Percentiles rank a stretch among this genome's conserved stretches.
phyloP scores from a whole-genome alignment of 257 asterid species.

The Fraxinus excelsior region DNA sequence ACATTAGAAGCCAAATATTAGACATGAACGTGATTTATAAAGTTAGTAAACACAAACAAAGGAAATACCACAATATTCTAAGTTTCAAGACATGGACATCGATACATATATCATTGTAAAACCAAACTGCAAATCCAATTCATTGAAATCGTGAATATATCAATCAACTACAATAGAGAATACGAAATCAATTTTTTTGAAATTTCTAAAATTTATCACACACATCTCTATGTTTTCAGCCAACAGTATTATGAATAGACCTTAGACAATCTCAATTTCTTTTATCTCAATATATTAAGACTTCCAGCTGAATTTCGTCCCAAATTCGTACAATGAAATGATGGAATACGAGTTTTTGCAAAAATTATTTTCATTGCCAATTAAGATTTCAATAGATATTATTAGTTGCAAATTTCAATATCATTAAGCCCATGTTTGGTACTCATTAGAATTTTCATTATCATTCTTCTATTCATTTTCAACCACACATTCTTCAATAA shows the following conservation, averaged over 20 bases:
- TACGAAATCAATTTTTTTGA: background rate
- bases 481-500: too few species aligned
- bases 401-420: background rate
- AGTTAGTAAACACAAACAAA: background rate
- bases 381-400: background rate
- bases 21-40: background rate
- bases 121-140: background rate
- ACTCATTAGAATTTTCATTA: too few species aligned
- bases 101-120: background rate
- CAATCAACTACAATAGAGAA: background rate
- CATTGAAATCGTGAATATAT: background rate
- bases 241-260: background rate
- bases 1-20: background rate
- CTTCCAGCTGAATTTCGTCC: background rate
- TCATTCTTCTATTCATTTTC: too few species aligned
- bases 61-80: background rate
- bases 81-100: background rate
- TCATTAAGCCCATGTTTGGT: too few species aligned
- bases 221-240: background rate
- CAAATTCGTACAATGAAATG: background rate
- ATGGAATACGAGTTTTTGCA: background rate
- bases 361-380: too few species aligned
- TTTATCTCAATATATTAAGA: background rate
- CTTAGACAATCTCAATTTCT: background rate
- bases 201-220: background rate